phyloP scores from a whole-genome alignment of 2,329 filamentous ascomycete genomes.

The Pseudogymnoascus verrucosus region DNA sequence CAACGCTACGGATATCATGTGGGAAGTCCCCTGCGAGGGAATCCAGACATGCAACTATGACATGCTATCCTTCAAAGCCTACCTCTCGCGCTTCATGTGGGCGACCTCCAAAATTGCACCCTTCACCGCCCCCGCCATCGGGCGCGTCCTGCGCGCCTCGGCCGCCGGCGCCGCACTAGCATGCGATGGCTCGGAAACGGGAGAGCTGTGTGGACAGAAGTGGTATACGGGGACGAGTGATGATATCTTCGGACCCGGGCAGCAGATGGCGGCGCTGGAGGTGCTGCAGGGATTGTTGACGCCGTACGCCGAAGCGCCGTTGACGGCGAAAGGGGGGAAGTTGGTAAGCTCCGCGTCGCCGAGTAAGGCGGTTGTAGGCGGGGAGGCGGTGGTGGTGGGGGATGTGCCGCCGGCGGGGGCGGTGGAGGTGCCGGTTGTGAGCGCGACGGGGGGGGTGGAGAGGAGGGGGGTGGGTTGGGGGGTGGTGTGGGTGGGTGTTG shows the following conservation, averaged over 20 bases:
- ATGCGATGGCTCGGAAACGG: conserved; percentile 48
- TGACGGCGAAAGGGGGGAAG: conserved; percentile 12
- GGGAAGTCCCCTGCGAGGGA: conserved; percentile 58
- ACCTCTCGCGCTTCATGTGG: conserved; percentile 57
- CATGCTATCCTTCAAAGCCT: conserved; percentile 62
- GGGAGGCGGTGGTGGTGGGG: not conserved
- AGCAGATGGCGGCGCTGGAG: conserved; percentile 59
- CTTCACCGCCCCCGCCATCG: conserved; percentile 40
- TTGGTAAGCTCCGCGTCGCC: not conserved
- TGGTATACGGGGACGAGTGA: conserved; percentile 55
- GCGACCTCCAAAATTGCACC: conserved; percentile 49
- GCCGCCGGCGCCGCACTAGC: conserved; percentile 47
- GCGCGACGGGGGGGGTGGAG: not conserved
- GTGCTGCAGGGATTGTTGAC: conserved; percentile 52
- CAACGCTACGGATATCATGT: conserved; percentile 53
- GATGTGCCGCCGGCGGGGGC: not conserved
- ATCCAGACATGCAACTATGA: conserved; percentile 50
- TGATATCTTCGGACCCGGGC: conserved; percentile 46
- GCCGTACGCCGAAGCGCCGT: conserved; percentile 35
- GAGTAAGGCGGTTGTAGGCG: not conserved
- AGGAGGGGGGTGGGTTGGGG: too few relatives aligned
- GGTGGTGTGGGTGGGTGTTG: too few relatives aligned
- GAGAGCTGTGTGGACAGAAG: conserved; percentile 49
- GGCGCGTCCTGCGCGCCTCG: conserved; percentile 41
- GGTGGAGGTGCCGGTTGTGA: not conserved